Evolutionary conservation across 2,329 filamentous ascomycete genomes (phyloP), one percentile per base, ranked within the genome.

Genomic region (Diaporthe nobilis): DNA sequence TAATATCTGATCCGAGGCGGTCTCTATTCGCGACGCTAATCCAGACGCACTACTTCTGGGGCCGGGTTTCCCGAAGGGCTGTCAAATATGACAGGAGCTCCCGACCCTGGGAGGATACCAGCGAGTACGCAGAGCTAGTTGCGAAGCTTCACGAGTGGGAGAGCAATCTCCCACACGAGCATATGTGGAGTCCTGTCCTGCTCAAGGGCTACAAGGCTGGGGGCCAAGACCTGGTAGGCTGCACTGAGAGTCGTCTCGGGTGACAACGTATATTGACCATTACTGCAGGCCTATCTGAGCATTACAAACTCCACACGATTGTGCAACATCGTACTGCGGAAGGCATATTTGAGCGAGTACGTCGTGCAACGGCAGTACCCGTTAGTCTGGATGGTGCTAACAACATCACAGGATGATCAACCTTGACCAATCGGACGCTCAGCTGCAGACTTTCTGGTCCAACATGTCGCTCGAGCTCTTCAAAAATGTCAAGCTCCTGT

Each of bases 21-120:
- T 90, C 89, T 0, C 82, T 91, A 1, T 91, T 91, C 77, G 89
- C 89, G 1, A 87, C 87, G 0, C 80, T 91, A 4, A 88, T 91
- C 77, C 89, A 91, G 76, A 86, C 87, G 22, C 89, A 90, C 74
- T 84, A 88, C 72, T 86, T 88, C 73, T 91, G 89, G 89, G 89
- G 89, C 6, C 84, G 83, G 17, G 86, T 90, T 17, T 86, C 88
- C 3, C 85, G 89, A 4, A 83, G 88, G 10, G 86, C 88, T 15
- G 85, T 89, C 12, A 85, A 82, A 31, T 85, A 87, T 65, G 85
- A 85, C 58, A 86, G 83, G 37, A 86, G 84, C 71, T 79, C 81
- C n/a, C 80, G 82, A 12, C 88, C 88, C 0, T 88, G 88, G 85
- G 86, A 90, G 13, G 77, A 81, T 3, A 79, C 82, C 6, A 90